Evolutionary conservation across 139 green algal species (phyloP).

Genomic region (Pleodorina starrii): DNA sequence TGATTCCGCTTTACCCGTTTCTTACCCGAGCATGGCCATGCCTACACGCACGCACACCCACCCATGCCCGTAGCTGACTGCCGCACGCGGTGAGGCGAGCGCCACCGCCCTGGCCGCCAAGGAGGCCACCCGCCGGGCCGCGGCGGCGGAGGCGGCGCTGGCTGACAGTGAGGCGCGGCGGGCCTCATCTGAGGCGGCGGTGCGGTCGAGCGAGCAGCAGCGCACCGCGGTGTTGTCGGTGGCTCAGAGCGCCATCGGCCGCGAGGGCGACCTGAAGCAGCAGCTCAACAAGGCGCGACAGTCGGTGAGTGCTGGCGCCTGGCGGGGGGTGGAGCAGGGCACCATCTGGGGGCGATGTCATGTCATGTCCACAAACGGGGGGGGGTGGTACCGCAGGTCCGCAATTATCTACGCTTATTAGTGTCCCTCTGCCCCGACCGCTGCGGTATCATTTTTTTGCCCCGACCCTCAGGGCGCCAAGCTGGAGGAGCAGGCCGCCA

Average conservation of each 20-base stretch:
- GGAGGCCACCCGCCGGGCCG: constrained; percentile 18
- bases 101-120: not conserved
- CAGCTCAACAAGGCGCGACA: constrained; percentile 14
- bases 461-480: constrained; percentile 4
- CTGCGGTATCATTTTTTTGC: too few species aligned
- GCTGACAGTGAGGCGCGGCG: constrained; percentile 5
- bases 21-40: too few species aligned
- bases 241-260: constrained; percentile 32
- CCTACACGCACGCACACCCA: too few species aligned
- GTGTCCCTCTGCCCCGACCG: too few species aligned
- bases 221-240: not conserved
- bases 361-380: too few species aligned
- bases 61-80: too few species aligned
- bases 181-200: not conserved
- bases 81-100: not conserved
- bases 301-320: constrained; percentile 16
- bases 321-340: too few species aligned
- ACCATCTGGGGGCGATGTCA: too few species aligned
- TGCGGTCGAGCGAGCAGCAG: not conserved
- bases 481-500: constrained; percentile 13
- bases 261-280: constrained; percentile 51
- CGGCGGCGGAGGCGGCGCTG: not conserved
- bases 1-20: too few species aligned
- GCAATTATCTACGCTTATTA: too few species aligned
- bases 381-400: too few species aligned